phyloP scores from a whole-genome alignment of 768 basidiomycete species.

The Termitomyces sp. region DNA sequence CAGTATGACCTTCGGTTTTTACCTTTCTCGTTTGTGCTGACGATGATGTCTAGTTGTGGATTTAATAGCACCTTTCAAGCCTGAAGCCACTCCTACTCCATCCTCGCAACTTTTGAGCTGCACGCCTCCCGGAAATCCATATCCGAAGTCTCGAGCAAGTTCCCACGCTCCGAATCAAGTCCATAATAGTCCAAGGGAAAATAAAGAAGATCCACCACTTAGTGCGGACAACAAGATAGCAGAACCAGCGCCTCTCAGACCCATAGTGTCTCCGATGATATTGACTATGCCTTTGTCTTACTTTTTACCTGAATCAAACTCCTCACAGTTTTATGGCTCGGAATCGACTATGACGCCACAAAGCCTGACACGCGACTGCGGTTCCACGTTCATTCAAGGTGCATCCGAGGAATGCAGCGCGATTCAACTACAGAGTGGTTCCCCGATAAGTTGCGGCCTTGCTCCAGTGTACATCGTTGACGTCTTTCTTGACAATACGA shows the following conservation, averaged over 20 bases:
- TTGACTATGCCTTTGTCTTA: background rate
- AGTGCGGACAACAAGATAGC: background rate
- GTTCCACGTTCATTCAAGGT: background rate
- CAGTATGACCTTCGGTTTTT: too few species aligned
- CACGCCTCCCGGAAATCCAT: slow-evolving; percentile 13
- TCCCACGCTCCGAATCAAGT: background rate
- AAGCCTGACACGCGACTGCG: background rate
- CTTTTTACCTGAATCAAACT: background rate
- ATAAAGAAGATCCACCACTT: background rate
- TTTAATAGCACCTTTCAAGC: too few species aligned
- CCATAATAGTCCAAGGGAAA: too few species aligned
- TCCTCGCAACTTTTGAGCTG: slow-evolving; percentile 9
- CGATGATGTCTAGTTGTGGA: too few species aligned
- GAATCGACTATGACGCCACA: slow-evolving; percentile 1
- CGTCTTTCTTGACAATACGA: background rate
- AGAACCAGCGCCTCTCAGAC: slow-evolving; percentile 1
- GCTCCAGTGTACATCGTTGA: background rate
- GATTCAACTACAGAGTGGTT: background rate
- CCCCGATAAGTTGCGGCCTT: background rate
- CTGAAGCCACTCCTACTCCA: slow-evolving; percentile 4
- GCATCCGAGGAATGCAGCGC: background rate
- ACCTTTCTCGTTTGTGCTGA: too few species aligned
- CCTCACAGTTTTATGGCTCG: background rate
- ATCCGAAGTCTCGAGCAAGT: background rate
- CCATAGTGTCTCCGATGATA: background rate